These are phyloP conservation scores for Sugiyamaella lignohabitans DNA, from an alignment of 805 yeast genomes.

Conservation along the genomic window DNA sequence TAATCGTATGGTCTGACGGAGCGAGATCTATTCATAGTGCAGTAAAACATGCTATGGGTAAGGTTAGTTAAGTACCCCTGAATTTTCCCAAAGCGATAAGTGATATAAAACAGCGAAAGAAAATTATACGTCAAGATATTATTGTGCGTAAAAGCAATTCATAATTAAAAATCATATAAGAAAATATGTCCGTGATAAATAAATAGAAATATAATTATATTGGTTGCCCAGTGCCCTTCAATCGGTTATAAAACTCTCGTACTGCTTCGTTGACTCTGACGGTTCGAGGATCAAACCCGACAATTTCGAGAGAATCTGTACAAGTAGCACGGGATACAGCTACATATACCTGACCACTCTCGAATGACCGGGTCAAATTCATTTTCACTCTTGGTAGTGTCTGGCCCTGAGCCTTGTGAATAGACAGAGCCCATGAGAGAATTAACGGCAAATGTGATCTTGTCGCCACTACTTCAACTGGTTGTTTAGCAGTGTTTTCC, in stretches of 20 bases:
- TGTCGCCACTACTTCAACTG: constrained; percentile 43
- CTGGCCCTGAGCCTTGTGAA: constrained; percentile 95
- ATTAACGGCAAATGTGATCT: constrained; percentile 78
- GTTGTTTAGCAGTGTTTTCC: background rate
- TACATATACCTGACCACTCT: constrained; percentile 92
- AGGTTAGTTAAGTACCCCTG: too few species aligned
- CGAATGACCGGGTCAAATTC: constrained; percentile 71
- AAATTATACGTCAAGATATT: too few species aligned
- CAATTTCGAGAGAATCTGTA: constrained; percentile 71
- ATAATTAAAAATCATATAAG: too few species aligned
- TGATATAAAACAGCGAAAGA: too few species aligned
- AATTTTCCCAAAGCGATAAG: too few species aligned
- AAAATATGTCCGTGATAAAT: too few species aligned
- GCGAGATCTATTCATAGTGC: too few species aligned
- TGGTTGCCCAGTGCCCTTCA: too few species aligned
- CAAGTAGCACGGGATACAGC: constrained; percentile 89
- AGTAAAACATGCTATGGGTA: too few species aligned
- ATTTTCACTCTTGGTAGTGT: constrained; percentile 70
- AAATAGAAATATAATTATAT: too few species aligned
- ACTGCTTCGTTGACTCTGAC: constrained; percentile 73
- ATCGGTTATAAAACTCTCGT: constrained; percentile 49
- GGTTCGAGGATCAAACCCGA: constrained; percentile 57
- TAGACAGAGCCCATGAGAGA: constrained; percentile 90
- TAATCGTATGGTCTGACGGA: too few species aligned
- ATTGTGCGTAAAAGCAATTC: too few species aligned